phyloP scores from a whole-genome alignment of 768 basidiomycete genomes.

The Hysterangium stoloniferum region DNA sequence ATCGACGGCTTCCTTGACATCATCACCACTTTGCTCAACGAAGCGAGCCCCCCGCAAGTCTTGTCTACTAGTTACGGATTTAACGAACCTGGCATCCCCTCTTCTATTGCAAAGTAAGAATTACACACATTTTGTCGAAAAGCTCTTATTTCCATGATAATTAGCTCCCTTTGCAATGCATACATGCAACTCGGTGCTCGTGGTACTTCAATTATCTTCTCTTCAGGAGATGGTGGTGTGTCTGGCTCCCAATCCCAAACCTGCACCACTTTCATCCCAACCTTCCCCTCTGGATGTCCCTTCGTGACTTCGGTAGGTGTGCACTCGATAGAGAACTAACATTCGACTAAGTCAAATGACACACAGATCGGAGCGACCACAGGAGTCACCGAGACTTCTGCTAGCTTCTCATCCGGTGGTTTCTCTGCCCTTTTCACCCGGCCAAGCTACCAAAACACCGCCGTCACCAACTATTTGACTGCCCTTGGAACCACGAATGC shows the following conservation, averaged over 20 bases:
- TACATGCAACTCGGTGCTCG: constrained; percentile 21
- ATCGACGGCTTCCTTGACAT: constrained; percentile 22
- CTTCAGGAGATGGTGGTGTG: constrained; percentile 17
- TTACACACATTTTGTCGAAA: background rate
- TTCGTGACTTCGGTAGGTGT: constrained; percentile 11
- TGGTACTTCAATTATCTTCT: constrained; percentile 16
- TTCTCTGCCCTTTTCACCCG: constrained; percentile 14
- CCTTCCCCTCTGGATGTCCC: constrained; percentile 17
- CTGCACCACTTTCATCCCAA: constrained; percentile 16
- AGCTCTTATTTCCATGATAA: background rate
- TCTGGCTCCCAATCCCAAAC: constrained; percentile 12
- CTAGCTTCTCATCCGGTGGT: constrained; percentile 15
- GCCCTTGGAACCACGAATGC: constrained; percentile 22
- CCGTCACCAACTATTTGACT: constrained; percentile 30
- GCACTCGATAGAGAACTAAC: background rate
- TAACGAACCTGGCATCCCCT: constrained; percentile 19
- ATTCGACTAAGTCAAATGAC: background rate
- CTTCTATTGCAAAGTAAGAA: constrained; percentile 16
- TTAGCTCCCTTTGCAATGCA: constrained; percentile 21
- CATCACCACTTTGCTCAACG: constrained; percentile 16
- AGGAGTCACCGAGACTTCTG: constrained; percentile 11
- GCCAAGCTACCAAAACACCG: constrained; percentile 18
- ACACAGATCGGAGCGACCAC: constrained; percentile 16
- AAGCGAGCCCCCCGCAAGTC: constrained; percentile 5
- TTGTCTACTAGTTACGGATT: constrained; percentile 24